phyloP scores from a whole-genome alignment of 2,329 filamentous ascomycete genomes.

The Pseudocercospora crystallina region DNA sequence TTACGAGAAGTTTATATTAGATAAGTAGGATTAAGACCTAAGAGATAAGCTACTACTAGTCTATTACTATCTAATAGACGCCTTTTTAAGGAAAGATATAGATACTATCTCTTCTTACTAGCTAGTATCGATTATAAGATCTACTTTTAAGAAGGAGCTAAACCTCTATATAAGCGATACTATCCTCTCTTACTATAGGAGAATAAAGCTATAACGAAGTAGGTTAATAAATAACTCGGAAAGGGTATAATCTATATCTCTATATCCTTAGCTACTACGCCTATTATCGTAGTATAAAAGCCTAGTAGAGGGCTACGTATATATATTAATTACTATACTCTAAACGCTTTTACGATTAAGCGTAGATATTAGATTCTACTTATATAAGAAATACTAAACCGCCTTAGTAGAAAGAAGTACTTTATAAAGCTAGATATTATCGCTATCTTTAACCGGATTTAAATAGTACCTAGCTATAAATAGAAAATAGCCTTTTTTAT shows the following conservation, averaged over 20 bases:
- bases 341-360: constrained; percentile 34
- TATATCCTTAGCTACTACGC: background rate
- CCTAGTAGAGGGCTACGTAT: constrained; percentile 19
- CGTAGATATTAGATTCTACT: constrained; percentile 27
- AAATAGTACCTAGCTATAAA: constrained; percentile 6
- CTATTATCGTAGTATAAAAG: constrained; percentile 9
- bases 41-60: background rate
- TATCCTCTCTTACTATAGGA: constrained; percentile 2
- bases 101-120: too few species aligned
- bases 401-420: constrained; percentile 17
- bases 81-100: too few species aligned
- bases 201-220: constrained; percentile 11
- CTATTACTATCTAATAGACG: too few species aligned
- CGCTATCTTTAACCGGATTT: constrained; percentile 12
- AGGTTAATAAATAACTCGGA: constrained; percentile 11
- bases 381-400: constrained; percentile 29
- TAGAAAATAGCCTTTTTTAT: constrained; percentile 15
- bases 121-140: too few species aligned
- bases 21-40: background rate
- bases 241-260: constrained; percentile 6
- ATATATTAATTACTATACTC: constrained; percentile 30
- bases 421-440: constrained; percentile 26
- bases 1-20: background rate
- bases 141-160: too few species aligned
- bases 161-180: constrained; percentile 1